Conservation (phyloP, 257 asterid genomes). For the Solanum chiquidenum region DNA sequence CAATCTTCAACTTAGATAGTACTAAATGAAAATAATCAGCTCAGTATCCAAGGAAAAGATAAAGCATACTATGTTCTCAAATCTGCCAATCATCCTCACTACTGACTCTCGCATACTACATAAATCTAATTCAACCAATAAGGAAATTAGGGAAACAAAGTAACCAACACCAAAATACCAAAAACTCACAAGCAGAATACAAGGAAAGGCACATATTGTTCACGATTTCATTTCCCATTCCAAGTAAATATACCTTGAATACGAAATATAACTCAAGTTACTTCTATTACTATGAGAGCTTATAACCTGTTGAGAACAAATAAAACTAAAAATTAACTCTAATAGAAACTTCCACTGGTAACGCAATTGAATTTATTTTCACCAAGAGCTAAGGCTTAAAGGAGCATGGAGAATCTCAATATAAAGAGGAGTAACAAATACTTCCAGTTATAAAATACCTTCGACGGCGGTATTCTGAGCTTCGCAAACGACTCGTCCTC, state of each 20-base stretch:
- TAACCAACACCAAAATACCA: neutral
- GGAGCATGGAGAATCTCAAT: neutral
- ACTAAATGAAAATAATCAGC: neutral
- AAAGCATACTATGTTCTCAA: neutral
- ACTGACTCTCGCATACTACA: neutral
- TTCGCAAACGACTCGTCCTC: conserved; percentile 60
- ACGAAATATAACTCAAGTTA: neutral
- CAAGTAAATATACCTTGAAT: neutral
- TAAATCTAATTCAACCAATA: neutral
- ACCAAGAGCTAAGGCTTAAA: neutral
- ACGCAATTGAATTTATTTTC: neutral
- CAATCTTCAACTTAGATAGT: neutral
- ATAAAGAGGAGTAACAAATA: neutral
- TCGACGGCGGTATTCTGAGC: conserved; percentile 61
- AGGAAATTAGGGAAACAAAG: neutral
- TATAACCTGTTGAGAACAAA: neutral
- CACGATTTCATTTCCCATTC: neutral
- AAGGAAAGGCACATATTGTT: neutral
- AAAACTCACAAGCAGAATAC: neutral
- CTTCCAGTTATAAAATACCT: conserved; percentile 19
- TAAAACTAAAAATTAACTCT: neutral
- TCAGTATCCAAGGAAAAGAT: neutral
- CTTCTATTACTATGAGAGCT: neutral
- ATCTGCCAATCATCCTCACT: neutral
- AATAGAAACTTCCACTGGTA: neutral